phyloP scores from a whole-genome alignment of 2,329 filamentous ascomycete genomes.

The Epichloe gansuensis region DNA sequence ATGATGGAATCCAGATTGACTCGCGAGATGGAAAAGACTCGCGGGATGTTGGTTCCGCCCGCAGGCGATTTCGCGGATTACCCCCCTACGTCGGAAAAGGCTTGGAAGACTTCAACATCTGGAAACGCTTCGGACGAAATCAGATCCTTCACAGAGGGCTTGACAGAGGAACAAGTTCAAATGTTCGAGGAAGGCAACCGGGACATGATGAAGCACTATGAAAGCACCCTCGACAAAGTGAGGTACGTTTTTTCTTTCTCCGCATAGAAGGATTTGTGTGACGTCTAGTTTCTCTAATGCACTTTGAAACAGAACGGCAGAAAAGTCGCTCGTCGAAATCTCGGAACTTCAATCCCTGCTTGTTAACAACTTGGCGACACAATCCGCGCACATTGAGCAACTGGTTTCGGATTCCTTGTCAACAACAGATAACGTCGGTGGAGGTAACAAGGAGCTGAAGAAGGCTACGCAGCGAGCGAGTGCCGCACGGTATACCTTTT shows the following conservation, averaged over 20 bases:
- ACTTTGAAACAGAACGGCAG: slow-evolving; percentile 50
- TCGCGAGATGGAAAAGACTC: slow-evolving; percentile 78
- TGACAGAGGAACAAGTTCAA: slow-evolving; percentile 78
- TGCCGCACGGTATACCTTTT: slow-evolving; percentile 66
- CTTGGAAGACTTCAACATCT: slow-evolving; percentile 1
- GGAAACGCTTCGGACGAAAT: slow-evolving; percentile 10
- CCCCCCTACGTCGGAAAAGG: slow-evolving; percentile 11
- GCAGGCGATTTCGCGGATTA: slow-evolving; percentile 22
- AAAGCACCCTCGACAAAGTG: slow-evolving; percentile 88
- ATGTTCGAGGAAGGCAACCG: slow-evolving; percentile 90
- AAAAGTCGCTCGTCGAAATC: slow-evolving; percentile 85
- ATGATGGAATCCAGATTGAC: slow-evolving; percentile 90
- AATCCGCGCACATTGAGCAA: slow-evolving; percentile 81
- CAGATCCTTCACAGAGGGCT: slow-evolving; percentile 29
- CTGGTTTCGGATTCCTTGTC: slow-evolving; percentile 71
- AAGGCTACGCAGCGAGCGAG: slow-evolving; percentile 61
- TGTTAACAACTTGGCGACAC: slow-evolving; percentile 70
- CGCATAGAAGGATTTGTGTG: neutral
- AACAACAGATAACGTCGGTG: slow-evolving; percentile 75
- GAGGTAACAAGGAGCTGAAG: slow-evolving; percentile 84
- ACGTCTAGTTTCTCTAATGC: neutral
- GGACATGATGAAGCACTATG: slow-evolving; percentile 84
- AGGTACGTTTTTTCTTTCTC: slow-evolving; percentile 47
- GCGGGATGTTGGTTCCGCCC: slow-evolving; percentile 50
- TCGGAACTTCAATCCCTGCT: slow-evolving; percentile 83